Conservation (phyloP, 2,329 filamentous ascomycete genomes). For the Aureobasidium sp. region DNA sequence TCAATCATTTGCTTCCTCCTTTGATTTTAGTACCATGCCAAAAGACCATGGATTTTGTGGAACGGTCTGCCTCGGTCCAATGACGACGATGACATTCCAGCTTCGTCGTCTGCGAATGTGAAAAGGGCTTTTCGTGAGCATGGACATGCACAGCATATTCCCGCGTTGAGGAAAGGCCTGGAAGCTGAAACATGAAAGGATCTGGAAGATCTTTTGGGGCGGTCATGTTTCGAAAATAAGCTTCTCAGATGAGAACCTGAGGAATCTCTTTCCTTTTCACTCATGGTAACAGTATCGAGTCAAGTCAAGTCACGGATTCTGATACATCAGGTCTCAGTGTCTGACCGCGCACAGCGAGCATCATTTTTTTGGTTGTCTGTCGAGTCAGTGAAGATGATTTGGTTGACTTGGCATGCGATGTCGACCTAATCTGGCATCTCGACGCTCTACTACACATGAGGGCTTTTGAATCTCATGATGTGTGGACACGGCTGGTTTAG, state of each 20-base stretch:
- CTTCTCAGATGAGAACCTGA: no score
- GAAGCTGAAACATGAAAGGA: not conserved
- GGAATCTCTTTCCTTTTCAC: no score
- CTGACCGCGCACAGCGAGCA: not conserved
- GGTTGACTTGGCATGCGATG: not conserved
- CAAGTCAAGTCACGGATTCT: no score
- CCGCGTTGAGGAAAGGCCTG: not conserved
- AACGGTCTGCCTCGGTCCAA: not conserved
- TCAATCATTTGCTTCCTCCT: not conserved
- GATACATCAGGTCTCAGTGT: conserved; percentile 3
- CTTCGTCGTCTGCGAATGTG: not conserved
- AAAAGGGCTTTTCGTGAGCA: no score
- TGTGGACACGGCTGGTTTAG: not conserved
- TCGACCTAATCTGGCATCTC: not conserved
- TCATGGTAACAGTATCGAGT: no score
- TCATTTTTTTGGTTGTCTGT: not conserved
- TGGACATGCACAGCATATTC: no score
- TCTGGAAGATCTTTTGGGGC: not conserved
- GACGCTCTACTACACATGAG: not conserved
- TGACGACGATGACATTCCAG: not conserved
- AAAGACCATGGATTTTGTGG: no score
- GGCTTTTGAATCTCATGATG: not conserved
- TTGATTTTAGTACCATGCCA: no score
- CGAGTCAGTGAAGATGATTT: no score
- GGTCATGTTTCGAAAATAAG: not conserved